A percentile compares a stretch with the other conserved stretches of the same genome.
Conservation (phyloP, 257 asterid species). For the Mitragyna speciosa region DNA sequence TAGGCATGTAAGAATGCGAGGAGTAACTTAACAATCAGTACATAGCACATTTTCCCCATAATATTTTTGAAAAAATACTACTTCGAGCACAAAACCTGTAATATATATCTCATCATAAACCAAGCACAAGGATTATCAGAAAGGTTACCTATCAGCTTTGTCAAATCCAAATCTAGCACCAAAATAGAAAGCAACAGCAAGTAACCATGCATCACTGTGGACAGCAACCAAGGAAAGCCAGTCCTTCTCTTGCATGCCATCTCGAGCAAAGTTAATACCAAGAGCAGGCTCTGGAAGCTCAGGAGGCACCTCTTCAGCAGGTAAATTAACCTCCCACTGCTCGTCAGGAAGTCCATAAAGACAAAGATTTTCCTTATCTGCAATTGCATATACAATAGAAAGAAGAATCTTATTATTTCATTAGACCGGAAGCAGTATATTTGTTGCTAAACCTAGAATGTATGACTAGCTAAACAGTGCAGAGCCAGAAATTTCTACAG, state of each 20-base stretch:
- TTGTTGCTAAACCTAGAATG: background rate
- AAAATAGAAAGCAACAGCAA: slow-evolving; percentile 68
- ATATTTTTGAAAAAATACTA: background rate
- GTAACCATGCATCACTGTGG: slow-evolving; percentile 82
- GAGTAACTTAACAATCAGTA: background rate
- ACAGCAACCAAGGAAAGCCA: slow-evolving; percentile 85
- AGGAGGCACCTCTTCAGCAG: slow-evolving; percentile 85
- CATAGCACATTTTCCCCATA: background rate
- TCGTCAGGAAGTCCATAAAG: slow-evolving; percentile 71
- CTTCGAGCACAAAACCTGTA: background rate
- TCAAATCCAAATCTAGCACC: slow-evolving; percentile 76
- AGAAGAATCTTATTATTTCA: background rate
- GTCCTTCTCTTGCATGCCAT: slow-evolving; percentile 78
- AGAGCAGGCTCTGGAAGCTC: slow-evolving; percentile 86
- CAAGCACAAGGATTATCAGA: background rate
- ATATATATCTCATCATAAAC: background rate
- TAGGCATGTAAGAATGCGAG: background rate
- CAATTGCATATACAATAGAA: slow-evolving; percentile 10
- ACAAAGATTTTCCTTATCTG: slow-evolving; percentile 77
- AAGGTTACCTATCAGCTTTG: slow-evolving; percentile 60
- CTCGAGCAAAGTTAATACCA: slow-evolving; percentile 82
- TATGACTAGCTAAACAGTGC: background rate
- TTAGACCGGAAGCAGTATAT: background rate
- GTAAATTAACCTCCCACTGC: slow-evolving; percentile 76
- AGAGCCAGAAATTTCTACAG: background rate